Evolutionary conservation across 257 asterid genomes (phyloP), one percentile per base, ranked within the genome.

Genomic region (Rubia yunnanensis): DNA sequence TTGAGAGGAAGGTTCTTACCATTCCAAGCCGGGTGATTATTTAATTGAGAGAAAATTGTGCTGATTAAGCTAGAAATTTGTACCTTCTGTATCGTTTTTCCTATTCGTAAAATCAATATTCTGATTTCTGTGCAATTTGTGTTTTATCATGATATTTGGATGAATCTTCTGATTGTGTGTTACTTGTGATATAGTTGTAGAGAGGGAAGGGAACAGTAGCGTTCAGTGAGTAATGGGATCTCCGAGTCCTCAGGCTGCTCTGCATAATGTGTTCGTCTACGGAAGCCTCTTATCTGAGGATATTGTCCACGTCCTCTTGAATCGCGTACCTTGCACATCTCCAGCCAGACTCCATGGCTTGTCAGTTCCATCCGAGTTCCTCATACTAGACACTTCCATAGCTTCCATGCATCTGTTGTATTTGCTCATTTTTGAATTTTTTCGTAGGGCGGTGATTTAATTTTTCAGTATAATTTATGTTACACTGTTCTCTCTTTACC

Each of bases 271-370:
- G 34, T 94, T 94, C 83, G 97, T 94, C 46, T 94, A 94, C 67
- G 99, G 99, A 70, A 94, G 97, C 81, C 97, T 92, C 77, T 80
- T 87, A 18, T 80, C 89, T 0, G 97, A 94, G 79, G 96, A 94
- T 74, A 94, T 94, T 80, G 97, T 88, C 54, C 80, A 82, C 0
- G 85, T 66, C 24, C 95, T 94, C 48, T 72, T 94, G 79, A 79
- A 78, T 41, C 89, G 87, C 38, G 60, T 81, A 27, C 84, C 86
- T 69, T 69, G 38, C 17, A 73, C 77, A 68, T 77, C 79, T 36
- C 76, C 79, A 0, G 87, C 85, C 18, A 27, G 31, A 50, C 83
- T 79, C 60, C 67, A 64, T 23, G 52, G 64, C 77, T 67, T 62
- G 88, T 80, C 27, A 22, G 80, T 78, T 36, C 13, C 46, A n/a